These are phyloP conservation scores for Syncephalastrum contaminatum DNA, from an alignment of 371 early-diverging fungal species.

Conservation along the genomic window DNA sequence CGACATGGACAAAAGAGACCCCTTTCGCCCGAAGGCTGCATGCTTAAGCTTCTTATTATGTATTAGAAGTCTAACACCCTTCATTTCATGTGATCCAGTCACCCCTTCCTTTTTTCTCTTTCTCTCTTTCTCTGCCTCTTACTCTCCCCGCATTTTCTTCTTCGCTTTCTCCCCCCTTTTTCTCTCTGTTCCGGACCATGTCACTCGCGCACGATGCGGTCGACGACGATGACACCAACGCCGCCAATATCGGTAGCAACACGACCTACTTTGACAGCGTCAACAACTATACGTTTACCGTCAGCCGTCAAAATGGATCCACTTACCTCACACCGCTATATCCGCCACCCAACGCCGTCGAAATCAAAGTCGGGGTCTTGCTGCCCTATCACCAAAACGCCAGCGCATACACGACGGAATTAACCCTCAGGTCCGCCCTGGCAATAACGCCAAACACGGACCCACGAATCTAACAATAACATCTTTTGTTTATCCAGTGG, in stretches of 20 bases:
- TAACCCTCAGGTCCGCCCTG: constrained; percentile 33
- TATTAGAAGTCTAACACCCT: too few species aligned
- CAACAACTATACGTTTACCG: constrained; percentile 19
- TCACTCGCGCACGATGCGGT: background rate
- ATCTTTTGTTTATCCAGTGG: constrained; percentile 29
- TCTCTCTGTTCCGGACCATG: too few species aligned
- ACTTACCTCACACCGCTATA: constrained; percentile 20
- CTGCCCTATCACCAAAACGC: constrained; percentile 48
- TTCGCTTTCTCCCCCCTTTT: too few species aligned
- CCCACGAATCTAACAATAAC: background rate
- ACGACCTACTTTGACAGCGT: constrained; percentile 12
- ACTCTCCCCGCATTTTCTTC: too few species aligned
- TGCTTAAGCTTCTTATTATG: too few species aligned
- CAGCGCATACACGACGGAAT: constrained; percentile 25
- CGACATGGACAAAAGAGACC: too few species aligned
- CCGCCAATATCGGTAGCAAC: constrained; percentile 3
- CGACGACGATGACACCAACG: constrained; percentile 11
- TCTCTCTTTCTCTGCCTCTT: too few species aligned
- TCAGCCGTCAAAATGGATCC: constrained; percentile 22
- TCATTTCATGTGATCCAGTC: too few species aligned
- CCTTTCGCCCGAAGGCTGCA: too few species aligned
- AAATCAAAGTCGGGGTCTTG: constrained; percentile 49
- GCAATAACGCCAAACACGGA: too few species aligned
- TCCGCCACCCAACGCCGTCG: constrained; percentile 7
- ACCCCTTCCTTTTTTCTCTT: too few species aligned